These are phyloP conservation scores for Kwoniella bestiolae DNA, from an alignment of 768 basidiomycete species.

Conservation along the genomic window DNA sequence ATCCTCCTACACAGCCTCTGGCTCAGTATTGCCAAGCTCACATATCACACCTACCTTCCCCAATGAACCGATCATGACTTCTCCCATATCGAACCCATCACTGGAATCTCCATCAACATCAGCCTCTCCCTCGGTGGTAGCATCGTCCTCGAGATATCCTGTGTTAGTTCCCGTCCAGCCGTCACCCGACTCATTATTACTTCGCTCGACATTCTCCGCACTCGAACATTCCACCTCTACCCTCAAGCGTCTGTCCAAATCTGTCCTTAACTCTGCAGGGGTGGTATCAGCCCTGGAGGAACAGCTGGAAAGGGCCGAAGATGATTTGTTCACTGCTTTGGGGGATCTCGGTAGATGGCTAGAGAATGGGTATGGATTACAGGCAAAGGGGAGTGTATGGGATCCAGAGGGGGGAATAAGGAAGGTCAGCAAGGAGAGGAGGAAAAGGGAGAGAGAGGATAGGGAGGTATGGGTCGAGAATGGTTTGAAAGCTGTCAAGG, in stretches of 20 bases:
- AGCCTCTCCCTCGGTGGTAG: background rate
- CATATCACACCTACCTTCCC: constrained; percentile 7
- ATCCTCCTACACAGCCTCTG: constrained; percentile 9
- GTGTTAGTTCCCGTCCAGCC: constrained; percentile 34
- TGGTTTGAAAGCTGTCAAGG: constrained; percentile 34
- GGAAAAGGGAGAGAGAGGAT: constrained; percentile 43
- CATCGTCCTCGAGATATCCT: background rate
- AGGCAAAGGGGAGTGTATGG: constrained; percentile 30
- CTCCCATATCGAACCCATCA: constrained; percentile 1
- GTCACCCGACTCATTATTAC: constrained; percentile 44
- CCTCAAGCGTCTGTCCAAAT: constrained; percentile 43
- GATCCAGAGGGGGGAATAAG: constrained; percentile 33
- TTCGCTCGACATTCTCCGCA: constrained; percentile 40
- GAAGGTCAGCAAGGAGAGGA: constrained; percentile 36
- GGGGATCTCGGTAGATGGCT: constrained; percentile 46
- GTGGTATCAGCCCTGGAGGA: constrained; percentile 30
- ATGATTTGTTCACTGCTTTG: constrained; percentile 38
- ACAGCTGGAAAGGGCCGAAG: constrained; percentile 48
- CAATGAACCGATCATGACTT: constrained; percentile 1
- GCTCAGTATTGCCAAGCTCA: background rate
- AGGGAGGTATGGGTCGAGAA: constrained; percentile 43
- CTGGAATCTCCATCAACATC: constrained; percentile 2
- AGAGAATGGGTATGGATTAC: constrained; percentile 41
- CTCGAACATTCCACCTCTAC: constrained; percentile 42
- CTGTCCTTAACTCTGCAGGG: constrained; percentile 21